These are phyloP conservation scores for Lonicera japonica DNA, from an alignment of 129 eudicot species.

Conservation along the genomic window DNA sequence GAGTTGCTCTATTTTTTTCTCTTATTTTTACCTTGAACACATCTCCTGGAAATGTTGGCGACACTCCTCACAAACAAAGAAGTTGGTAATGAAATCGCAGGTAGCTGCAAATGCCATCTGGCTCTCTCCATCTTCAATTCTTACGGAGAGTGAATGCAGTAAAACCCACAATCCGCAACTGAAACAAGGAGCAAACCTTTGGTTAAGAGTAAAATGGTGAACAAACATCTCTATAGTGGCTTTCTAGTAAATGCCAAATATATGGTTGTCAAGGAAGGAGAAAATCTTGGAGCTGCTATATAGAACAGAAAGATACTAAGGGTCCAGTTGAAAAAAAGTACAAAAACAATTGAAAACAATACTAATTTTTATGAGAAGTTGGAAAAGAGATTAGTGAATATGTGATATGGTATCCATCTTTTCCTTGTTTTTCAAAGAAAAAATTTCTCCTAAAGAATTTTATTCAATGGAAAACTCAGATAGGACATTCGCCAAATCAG, in stretches of 20 bases:
- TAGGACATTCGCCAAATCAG: no score
- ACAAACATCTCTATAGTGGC: not conserved
- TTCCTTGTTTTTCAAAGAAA: no score
- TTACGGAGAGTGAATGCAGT: constrained; percentile 85
- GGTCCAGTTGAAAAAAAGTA: no score
- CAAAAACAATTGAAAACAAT: no score
- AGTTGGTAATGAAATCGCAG: constrained; percentile 70
- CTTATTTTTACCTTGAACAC: constrained; percentile 72
- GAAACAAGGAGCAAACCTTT: constrained; percentile 10
- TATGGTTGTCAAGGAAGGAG: not conserved
- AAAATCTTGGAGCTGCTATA: not conserved
- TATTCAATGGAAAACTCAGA: no score
- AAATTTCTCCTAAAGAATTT: no score
- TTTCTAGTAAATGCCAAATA: not conserved
- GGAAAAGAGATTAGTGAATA: no score
- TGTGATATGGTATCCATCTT: no score
- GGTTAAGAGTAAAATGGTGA: not conserved
- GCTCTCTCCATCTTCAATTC: constrained; percentile 88
- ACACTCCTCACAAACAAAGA: constrained; percentile 90
- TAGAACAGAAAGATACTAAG: constrained; percentile 33
- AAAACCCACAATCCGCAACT: constrained; percentile 96
- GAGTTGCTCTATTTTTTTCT: not conserved
- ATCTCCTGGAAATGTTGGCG: constrained; percentile 72
- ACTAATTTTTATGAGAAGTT: no score
- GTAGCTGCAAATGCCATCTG: constrained; percentile 68